These are phyloP conservation scores for Globisporangium uncinulatum DNA, from an alignment of 352 stramenopile species.

Conservation along the genomic window DNA sequence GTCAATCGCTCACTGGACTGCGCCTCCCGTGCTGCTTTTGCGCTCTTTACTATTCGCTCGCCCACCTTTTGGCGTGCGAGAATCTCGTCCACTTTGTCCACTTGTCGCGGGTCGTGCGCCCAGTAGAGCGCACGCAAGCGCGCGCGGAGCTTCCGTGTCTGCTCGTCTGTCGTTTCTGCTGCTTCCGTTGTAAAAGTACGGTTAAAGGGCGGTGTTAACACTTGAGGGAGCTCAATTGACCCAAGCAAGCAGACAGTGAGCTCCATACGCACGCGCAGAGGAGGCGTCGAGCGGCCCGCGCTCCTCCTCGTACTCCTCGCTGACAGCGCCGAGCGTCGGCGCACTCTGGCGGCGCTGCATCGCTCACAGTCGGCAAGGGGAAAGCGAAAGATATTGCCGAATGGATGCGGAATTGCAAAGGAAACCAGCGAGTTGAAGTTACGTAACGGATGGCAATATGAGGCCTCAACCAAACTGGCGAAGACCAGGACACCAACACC, in stretches of 20 bases:
- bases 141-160: conserved; percentile 19
- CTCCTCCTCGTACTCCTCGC: background rate
- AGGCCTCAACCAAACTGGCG: no score
- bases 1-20: background rate
- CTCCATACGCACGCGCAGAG: conserved; percentile 2
- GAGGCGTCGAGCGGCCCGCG: conserved; percentile 1
- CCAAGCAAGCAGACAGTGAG: no score
- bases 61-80: conserved; percentile 34
- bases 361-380: background rate
- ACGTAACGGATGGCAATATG: no score
- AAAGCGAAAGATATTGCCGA: background rate
- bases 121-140: conserved; percentile 64
- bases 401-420: no score
- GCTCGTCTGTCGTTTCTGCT: conserved; percentile 7
- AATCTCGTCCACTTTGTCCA: conserved; percentile 57
- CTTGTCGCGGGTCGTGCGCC: conserved; percentile 62
- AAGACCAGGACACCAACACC: no score
- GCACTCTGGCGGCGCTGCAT: conserved; percentile 13
- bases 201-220: background rate
- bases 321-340: conserved; percentile 10
- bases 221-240: no score
- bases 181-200: background rate
- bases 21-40: no score
- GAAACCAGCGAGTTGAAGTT: no score
- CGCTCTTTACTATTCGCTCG: background rate